Evolutionary conservation across 148 eudicot genomes (phyloP).

Genomic region (Chenopodium quinoa): DNA sequence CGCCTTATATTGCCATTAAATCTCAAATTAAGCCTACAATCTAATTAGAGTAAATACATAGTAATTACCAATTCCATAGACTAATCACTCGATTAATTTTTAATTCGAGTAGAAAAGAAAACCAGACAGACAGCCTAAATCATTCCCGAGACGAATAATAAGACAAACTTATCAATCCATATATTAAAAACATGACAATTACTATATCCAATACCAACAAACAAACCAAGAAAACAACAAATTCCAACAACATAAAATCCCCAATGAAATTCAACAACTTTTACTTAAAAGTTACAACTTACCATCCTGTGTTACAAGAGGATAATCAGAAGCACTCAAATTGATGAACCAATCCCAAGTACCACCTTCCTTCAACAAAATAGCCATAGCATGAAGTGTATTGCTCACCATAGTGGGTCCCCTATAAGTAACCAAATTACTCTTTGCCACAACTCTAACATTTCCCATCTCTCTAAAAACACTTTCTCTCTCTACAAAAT

Average conservation of each 20-base stretch:
- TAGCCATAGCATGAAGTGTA: conserved; percentile 77
- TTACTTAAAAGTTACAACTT: background rate
- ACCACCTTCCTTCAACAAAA: conserved; percentile 55
- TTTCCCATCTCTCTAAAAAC: conserved; percentile 59
- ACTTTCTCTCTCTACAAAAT: conserved; percentile 45
- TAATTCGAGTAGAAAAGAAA: background rate
- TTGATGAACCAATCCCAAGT: conserved; percentile 79
- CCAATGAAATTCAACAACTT: background rate
- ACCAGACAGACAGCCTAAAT: background rate
- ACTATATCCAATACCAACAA: background rate
- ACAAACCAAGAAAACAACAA: background rate
- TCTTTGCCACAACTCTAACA: conserved; percentile 55
- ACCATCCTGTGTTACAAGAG: conserved; percentile 82
- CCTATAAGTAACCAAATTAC: conserved; percentile 79
- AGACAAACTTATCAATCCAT: background rate
- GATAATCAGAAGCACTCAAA: conserved; percentile 85
- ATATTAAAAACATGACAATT: background rate
- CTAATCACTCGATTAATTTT: background rate
- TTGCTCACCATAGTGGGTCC: conserved; percentile 79
- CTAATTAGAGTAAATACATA: too few species aligned
- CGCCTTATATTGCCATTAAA: background rate
- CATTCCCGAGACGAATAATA: too few species aligned
- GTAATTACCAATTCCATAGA: background rate
- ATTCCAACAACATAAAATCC: too few species aligned
- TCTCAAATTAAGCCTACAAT: background rate